Base-by-base conservation (phyloP, 192 early-diverging fungal species). In the Backusella macrospora region DNA sequence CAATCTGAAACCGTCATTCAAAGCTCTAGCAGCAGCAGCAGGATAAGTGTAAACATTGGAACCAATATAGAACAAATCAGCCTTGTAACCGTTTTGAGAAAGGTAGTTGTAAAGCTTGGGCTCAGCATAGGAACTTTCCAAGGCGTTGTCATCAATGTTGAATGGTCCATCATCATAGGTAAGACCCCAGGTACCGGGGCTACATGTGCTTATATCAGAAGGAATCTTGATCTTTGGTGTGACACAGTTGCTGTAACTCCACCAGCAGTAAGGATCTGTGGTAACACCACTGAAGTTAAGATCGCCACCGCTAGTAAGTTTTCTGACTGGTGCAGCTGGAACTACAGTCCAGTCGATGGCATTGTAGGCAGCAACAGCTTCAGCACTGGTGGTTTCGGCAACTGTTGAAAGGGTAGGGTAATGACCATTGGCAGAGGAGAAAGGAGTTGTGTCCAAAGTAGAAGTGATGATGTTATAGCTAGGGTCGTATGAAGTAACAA, bases 1-100 rank as follows among this genome's bases (percentile, higher is more conserved):
- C 39, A 92, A 68, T 37, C 83, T 81, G 66, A 91, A 88, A 21
- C 91, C 89, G 72, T 78, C 71, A n/a, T 64, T 38, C 49, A 82
- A 48, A 59, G 76, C 80, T 52, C 76, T 74, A 47, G 70, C 52
- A 15, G 76, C 80, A 62, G 79, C 79, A 43, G 73, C 73, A 72
- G 82, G 82, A 39, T 63, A 72, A 9, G 47, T 70, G 38, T 77
- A 23, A 15, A 84, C 78, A 44, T 84, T 84, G 68, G 79, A 81
- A 39, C 82, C 82, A 59, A 49, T 74, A 29, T 77, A 65, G 42
- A 46, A 68, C 65, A 68, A 78, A 78, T 38, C 71, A 29, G 68
- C 46, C 26, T 65, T 69, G 14, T 70, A 40, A 52, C 65, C 21
- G 23, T 68, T 47, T 68, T 68, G 34, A 42, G 71, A 71, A 26